Evolutionary conservation across 176 grass and related monocot species (phyloP), one percentile per base, ranked within the genome.

Genomic region (Musa acuminata): DNA sequence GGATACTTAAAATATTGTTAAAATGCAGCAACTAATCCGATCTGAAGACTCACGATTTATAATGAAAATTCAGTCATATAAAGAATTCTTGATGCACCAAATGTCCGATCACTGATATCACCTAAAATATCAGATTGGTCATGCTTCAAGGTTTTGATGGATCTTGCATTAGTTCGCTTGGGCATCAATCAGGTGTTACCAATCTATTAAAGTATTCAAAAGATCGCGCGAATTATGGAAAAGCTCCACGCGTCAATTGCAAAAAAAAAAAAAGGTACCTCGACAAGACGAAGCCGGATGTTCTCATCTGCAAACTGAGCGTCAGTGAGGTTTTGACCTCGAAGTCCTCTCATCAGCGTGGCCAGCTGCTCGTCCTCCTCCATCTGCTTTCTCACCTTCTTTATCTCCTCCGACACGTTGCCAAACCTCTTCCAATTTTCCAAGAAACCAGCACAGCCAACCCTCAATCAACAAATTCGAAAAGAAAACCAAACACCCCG

Each of bases 311-410:
- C 94, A 35, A 98, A 98, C 82, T 93, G 90, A 9, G 64, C 62
- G 73, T 98, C 94, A 19, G 79, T 74, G 76, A 98, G 94, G 80
- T 98, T 98, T 80, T 93, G 90, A 25, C 94, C 94, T 0, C 90
- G 94, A 52, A 98, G 90, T 0, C 94, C 94, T 78, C 94, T 85
- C 94, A 98, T 98, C 83, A 98, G 84, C 25, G 82, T 55, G 29
- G 90, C 59, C 17, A 98, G 86, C 85, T 98, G 90, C 86, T 98
- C 94, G 82, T 98, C 94, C 84, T 98, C 80, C 88, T 98, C 94
- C 94, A 98, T 93, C 80, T 98, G 90, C 83, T 98, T 93, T 23
- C 94, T 83, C 77, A 98, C 87, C 29, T 85, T 89, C 86, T 91
- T 85, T 51, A 97, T 97, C 85, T 97, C 94, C 72, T 89, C 85